Percentiles rank a stretch among this genome's conserved stretches.
These are phyloP conservation scores for Stellera chamaejasme DNA, from an alignment of 345 rosid species.

Conservation along the genomic window DNA sequence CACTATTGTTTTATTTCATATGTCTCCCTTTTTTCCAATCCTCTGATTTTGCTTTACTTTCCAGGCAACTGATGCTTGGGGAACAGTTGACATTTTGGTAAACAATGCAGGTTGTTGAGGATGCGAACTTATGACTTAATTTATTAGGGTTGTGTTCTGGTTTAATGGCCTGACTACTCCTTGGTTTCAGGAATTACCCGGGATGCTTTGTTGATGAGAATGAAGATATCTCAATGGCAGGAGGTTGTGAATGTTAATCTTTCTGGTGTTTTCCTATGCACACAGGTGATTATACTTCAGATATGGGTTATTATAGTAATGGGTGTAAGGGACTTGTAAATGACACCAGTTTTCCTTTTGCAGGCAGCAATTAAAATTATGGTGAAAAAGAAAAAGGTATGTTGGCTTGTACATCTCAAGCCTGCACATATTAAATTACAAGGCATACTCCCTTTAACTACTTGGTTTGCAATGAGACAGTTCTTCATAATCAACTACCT, in stretches of 20 bases:
- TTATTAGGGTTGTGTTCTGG: constrained; percentile 9
- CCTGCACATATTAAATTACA: neutral
- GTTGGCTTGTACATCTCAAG: neutral
- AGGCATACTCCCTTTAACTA: neutral
- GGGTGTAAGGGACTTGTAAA: constrained; percentile 13
- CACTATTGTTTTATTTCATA: constrained; percentile 5
- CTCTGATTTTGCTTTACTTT: constrained; percentile 14
- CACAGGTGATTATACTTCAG: constrained; percentile 51
- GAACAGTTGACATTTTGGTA: constrained; percentile 83
- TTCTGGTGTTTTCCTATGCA: constrained; percentile 89
- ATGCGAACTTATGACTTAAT: neutral
- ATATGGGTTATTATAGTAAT: constrained; percentile 8
- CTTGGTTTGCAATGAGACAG: neutral
- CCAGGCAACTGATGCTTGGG: constrained; percentile 95
- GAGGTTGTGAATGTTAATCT: constrained; percentile 91
- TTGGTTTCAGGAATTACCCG: constrained; percentile 70
- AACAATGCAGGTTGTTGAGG: constrained; percentile 83
- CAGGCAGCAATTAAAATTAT: constrained; percentile 95
- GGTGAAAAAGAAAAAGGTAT: constrained; percentile 90
- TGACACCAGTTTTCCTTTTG: constrained; percentile 23
- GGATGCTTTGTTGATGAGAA: constrained; percentile 83
- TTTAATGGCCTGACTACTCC: constrained; percentile 17
- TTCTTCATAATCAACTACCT: constrained; percentile 3
- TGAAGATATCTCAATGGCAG: constrained; percentile 93
- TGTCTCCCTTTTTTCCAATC: neutral